Percentiles rank a stretch among this genome's conserved stretches.
phyloP scores from a whole-genome alignment of 163 green algal genomes.

The Chloroidium sp. region DNA sequence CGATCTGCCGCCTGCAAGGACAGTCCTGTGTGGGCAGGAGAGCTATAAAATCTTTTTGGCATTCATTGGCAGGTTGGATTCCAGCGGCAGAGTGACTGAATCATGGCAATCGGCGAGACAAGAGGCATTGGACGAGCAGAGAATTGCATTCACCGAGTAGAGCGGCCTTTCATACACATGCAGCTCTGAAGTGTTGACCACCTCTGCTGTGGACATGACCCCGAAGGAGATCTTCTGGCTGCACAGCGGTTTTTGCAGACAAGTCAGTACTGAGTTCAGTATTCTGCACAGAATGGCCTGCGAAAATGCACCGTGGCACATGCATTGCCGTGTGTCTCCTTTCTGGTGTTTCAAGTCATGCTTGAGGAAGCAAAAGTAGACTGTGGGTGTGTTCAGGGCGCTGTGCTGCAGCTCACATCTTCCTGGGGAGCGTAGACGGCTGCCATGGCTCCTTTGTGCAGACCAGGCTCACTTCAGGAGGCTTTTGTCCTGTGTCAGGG shows the following conservation, averaged over 20 bases:
- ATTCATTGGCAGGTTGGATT: neutral
- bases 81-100: neutral
- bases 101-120: neutral
- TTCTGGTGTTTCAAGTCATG: no score
- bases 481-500: no score
- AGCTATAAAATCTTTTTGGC: neutral
- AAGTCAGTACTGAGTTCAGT: no score
- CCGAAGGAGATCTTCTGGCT: slow-evolving; percentile 81
- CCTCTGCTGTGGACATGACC: slow-evolving; percentile 75
- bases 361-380: no score
- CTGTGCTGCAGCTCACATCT: no score
- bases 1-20: slow-evolving; percentile 70
- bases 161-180: slow-evolving; percentile 78
- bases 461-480: no score
- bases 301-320: no score
- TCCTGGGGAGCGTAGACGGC: no score
- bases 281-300: no score
- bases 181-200: slow-evolving; percentile 75
- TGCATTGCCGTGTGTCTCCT: no score
- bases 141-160: slow-evolving; percentile 57
- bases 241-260: slow-evolving; percentile 19
- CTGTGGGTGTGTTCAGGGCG: no score
- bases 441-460: no score
- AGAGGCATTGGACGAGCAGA: neutral
- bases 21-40: neutral